Evolutionary conservation across 1,284 basidiomycete genomes (phyloP).

Genomic region (Puccinia coronata): DNA sequence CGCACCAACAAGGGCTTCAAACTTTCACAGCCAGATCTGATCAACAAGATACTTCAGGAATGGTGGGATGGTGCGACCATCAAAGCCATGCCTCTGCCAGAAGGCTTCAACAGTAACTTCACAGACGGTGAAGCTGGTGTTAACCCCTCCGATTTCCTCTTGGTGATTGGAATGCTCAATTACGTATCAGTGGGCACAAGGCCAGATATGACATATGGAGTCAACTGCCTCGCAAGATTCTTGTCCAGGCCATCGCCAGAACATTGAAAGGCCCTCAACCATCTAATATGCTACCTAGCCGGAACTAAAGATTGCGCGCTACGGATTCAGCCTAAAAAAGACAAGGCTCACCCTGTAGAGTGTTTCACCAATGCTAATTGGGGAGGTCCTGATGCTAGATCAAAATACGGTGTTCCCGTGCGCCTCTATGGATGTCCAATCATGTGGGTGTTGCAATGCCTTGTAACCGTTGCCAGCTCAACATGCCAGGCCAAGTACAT

Average conservation of each 20-base stretch:
- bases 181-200: neutral
- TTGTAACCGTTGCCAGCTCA: no score
- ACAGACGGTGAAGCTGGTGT: neutral
- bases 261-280: neutral
- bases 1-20: no score
- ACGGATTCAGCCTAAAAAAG: no score
- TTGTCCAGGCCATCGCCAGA: neutral
- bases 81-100: neutral
- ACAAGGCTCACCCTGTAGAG: no score
- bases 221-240: slow-evolving; percentile 22
- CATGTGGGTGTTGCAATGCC: no score
- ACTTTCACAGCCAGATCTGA: neutral
- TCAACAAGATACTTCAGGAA: neutral
- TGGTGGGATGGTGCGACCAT: neutral
- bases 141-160: neutral
- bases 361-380: no score
- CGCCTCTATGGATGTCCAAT: no score
- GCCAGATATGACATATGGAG: slow-evolving; percentile 4
- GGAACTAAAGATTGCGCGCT: neutral
- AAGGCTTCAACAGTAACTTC: neutral
- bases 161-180: neutral
- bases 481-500: no score
- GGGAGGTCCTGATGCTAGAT: no score
- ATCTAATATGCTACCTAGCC: neutral
- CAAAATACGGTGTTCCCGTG: no score